A percentile compares a stretch with the other conserved stretches of the same genome.
Evolutionary conservation across 768 basidiomycete genomes (phyloP).

Genomic region (Dioszegia hungarica): DNA sequence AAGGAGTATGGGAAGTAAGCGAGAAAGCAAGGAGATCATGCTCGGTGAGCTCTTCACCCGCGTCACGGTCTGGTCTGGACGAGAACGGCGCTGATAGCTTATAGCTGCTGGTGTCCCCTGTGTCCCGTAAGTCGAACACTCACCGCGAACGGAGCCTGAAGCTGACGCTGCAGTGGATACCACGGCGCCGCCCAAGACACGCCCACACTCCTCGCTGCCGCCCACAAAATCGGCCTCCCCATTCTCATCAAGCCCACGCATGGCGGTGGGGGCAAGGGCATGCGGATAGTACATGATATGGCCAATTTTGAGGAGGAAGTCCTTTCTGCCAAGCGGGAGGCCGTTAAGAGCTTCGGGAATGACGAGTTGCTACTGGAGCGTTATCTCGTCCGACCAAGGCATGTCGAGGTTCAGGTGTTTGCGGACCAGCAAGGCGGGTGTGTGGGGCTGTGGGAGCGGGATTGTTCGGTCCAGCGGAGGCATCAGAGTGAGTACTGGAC

Average conservation of each 20-base stretch:
- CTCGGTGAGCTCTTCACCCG: slow-evolving; percentile 53
- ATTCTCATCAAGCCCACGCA: slow-evolving; percentile 95
- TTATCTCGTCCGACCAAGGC: slow-evolving; percentile 78
- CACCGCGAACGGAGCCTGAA: not conserved
- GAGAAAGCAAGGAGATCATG: slow-evolving; percentile 98
- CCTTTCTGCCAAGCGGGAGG: slow-evolving; percentile 82
- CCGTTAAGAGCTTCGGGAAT: slow-evolving; percentile 79
- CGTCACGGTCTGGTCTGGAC: not conserved
- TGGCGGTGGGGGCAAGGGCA: slow-evolving; percentile 92
- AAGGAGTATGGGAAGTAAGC: slow-evolving; percentile 91
- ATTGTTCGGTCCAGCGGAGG: slow-evolving; percentile 82
- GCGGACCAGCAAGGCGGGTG: slow-evolving; percentile 73
- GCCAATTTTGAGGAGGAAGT: slow-evolving; percentile 73
- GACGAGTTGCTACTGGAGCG: slow-evolving; percentile 82
- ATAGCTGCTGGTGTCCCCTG: slow-evolving; percentile 82
- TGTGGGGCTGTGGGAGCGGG: slow-evolving; percentile 93
- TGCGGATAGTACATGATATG: slow-evolving; percentile 71
- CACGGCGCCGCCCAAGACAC: slow-evolving; percentile 78
- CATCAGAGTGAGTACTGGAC: slow-evolving; percentile 70
- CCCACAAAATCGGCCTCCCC: slow-evolving; percentile 75
- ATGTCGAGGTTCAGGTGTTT: slow-evolving; percentile 93
- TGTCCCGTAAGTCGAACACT: slow-evolving; percentile 56
- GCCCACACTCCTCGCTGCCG: slow-evolving; percentile 62
- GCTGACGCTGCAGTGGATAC: slow-evolving; percentile 57
- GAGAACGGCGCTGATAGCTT: slow-evolving; percentile 12